A percentile compares a stretch with the other conserved stretches of the same genome.
phyloP scores from a whole-genome alignment of 1,284 basidiomycete genomes.

The Apiotrichum akiyoshidainum region DNA sequence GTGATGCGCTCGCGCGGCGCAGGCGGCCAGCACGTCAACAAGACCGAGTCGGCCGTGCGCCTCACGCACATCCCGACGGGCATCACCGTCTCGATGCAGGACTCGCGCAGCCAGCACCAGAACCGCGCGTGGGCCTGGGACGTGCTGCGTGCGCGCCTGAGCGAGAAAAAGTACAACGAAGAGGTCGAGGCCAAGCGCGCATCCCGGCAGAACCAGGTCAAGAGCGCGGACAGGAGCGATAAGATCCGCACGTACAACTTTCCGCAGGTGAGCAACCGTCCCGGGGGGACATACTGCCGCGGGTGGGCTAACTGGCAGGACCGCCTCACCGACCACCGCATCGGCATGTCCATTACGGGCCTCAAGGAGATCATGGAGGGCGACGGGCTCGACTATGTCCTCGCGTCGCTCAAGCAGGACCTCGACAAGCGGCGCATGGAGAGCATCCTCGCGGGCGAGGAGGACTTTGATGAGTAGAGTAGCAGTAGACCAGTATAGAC shows the following conservation, averaged over 20 bases:
- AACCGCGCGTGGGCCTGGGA: conserved; percentile 85
- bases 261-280: conserved; percentile 59
- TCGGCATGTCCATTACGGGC: conserved; percentile 72
- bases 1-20: conserved; percentile 94
- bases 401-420: conserved; percentile 64
- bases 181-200: conserved; percentile 70
- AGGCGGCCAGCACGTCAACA: conserved; percentile 98
- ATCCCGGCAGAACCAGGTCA: conserved; percentile 67
- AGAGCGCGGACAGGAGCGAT: conserved; percentile 77
- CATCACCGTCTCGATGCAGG: conserved; percentile 96
- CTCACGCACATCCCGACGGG: conserved; percentile 90
- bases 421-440: conserved; percentile 66
- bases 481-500: neutral
- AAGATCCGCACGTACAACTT: conserved; percentile 94
- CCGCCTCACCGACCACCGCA: conserved; percentile 85
- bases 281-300: neutral
- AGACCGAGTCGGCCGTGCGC: conserved; percentile 97
- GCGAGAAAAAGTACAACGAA: conserved; percentile 69
- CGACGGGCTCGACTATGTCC: conserved; percentile 58
- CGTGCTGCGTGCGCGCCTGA: conserved; percentile 74
- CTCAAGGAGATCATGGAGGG: conserved; percentile 74
- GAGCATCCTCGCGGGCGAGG: conserved; percentile 58
- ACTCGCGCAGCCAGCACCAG: conserved; percentile 92
- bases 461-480: conserved; percentile 44
- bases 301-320: conserved; percentile 56